Evolutionary conservation across 306 rosid species (phyloP).

Genomic region (Parietaria judaica): DNA sequence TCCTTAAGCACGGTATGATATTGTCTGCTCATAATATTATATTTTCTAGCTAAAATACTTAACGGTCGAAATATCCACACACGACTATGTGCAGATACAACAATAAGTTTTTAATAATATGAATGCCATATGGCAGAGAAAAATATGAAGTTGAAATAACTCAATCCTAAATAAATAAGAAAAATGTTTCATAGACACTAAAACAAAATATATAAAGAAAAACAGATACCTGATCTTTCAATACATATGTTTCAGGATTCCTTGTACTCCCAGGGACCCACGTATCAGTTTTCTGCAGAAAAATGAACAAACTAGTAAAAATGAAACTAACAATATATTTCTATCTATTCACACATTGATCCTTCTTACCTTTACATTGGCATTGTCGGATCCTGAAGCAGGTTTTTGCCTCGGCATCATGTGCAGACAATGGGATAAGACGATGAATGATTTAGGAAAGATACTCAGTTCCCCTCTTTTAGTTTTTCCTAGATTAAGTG

Average conservation of each 20-base stretch:
- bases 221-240: conserved; percentile 58
- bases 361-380: conserved; percentile 45
- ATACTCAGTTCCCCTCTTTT: conserved; percentile 87
- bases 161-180: not conserved
- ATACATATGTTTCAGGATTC: conserved; percentile 70
- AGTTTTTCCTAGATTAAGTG: conserved; percentile 53
- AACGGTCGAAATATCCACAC: too few relatives aligned
- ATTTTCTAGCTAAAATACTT: too few relatives aligned
- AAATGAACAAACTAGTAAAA: not conserved
- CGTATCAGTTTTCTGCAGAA: conserved; percentile 35
- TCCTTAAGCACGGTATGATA: too few relatives aligned
- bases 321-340: conserved; percentile 3
- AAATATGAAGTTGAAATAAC: not conserved
- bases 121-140: not conserved
- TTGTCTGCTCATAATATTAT: too few relatives aligned
- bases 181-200: not conserved
- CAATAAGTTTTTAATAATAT: too few relatives aligned
- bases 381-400: conserved; percentile 45
- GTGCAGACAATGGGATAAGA: conserved; percentile 72
- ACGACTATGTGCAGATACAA: too few relatives aligned
- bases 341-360: not conserved
- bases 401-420: conserved; percentile 83
- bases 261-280: conserved; percentile 79
- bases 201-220: not conserved
- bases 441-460: conserved; percentile 54